These are phyloP conservation scores for Pholiota conissans DNA, from an alignment of 768 basidiomycete genomes.

Conservation along the genomic window DNA sequence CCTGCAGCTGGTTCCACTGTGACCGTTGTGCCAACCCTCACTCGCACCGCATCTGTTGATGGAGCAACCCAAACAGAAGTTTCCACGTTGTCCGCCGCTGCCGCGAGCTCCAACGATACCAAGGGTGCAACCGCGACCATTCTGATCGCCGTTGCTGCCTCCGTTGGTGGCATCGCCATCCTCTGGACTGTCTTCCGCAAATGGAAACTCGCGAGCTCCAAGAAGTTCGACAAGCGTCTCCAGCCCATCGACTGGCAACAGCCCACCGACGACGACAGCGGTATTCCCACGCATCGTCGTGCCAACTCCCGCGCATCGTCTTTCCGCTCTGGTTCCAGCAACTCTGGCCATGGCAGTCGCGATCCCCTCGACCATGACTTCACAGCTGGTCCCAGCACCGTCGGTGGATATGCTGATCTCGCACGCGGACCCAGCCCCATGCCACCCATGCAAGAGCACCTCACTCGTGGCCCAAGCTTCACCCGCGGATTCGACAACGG, in stretches of 20 bases:
- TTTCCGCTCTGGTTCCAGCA: slow-evolving; percentile 58
- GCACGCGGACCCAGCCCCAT: slow-evolving; percentile 73
- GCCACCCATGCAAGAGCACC: slow-evolving; percentile 59
- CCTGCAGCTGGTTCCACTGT: slow-evolving; percentile 14
- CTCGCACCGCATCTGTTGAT: slow-evolving; percentile 24
- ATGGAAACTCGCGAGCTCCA: slow-evolving; percentile 84
- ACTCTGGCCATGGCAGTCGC: slow-evolving; percentile 21
- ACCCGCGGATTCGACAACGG: slow-evolving; percentile 53
- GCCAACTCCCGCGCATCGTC: slow-evolving; percentile 61
- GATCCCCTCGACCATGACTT: slow-evolving; percentile 13
- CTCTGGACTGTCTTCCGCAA: slow-evolving; percentile 92
- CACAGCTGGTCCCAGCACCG: slow-evolving; percentile 46
- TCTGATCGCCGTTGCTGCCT: slow-evolving; percentile 69
- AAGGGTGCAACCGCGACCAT: slow-evolving; percentile 53
- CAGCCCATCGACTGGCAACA: slow-evolving; percentile 90
- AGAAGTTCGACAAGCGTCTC: slow-evolving; percentile 80
- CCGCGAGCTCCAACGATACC: slow-evolving; percentile 21
- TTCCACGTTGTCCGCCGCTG: slow-evolving; percentile 26
- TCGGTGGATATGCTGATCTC: slow-evolving; percentile 82
- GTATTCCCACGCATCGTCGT: slow-evolving; percentile 52
- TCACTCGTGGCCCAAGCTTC: slow-evolving; percentile 48
- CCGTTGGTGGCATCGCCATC: slow-evolving; percentile 65
- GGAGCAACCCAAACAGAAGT: slow-evolving; percentile 26
- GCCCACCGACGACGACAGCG: slow-evolving; percentile 45
- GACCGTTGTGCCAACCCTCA: slow-evolving; percentile 17